Conservation (phyloP, 768 basidiomycete species). For the Krasilnikovozyma curviuscula region DNA sequence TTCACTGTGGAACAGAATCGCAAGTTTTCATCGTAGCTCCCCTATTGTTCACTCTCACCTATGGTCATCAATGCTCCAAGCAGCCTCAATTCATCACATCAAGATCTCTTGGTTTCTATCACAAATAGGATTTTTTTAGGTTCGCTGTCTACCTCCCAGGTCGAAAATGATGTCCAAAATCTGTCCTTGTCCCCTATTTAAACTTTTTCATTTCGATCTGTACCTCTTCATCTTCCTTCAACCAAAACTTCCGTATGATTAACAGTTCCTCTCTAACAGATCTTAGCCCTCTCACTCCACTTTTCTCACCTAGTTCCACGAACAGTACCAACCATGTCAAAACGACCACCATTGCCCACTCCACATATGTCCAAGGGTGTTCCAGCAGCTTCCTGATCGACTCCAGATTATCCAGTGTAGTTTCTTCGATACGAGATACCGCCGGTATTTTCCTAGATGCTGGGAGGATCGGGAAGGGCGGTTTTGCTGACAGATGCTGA, state of each 20-base stretch:
- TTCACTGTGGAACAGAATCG: too few species aligned
- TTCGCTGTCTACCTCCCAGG: too few species aligned
- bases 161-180: too few species aligned
- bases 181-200: too few species aligned
- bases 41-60: too few species aligned
- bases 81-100: too few species aligned
- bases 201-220: too few species aligned
- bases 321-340: constrained; percentile 15
- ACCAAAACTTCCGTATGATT: constrained; percentile 17
- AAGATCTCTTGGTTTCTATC: too few species aligned
- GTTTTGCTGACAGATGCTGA: constrained; percentile 15
- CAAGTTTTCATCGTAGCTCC: too few species aligned
- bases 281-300: constrained; percentile 3
- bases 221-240: constrained; percentile 1
- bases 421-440: neutral
- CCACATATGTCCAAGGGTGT: constrained; percentile 13
- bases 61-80: too few species aligned
- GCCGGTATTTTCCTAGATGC: constrained; percentile 14
- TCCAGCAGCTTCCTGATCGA: constrained; percentile 1
- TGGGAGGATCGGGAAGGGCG: constrained; percentile 19
- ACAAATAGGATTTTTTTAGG: too few species aligned
- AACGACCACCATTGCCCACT: constrained; percentile 13
- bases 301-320: neutral
- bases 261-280: constrained; percentile 10
- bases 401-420: constrained; percentile 11